phyloP scores from a whole-genome alignment of 1,284 basidiomycete genomes.

The Pseudozyma sp. region DNA sequence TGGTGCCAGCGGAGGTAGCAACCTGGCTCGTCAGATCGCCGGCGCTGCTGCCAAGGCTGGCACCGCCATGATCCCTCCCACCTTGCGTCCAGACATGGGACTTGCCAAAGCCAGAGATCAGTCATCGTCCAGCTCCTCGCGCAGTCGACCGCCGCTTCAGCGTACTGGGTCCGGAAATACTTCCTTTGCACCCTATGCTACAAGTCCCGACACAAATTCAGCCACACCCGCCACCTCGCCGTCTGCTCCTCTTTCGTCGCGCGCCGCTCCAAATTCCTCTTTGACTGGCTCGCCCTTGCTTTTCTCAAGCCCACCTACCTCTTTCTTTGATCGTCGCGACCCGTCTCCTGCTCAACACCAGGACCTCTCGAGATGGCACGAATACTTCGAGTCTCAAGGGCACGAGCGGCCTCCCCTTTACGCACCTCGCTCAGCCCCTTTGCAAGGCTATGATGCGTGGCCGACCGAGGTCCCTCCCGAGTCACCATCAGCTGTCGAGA shows the following conservation, averaged over 20 bases:
- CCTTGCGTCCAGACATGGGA: conserved; percentile 41
- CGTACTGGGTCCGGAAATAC: conserved; percentile 46
- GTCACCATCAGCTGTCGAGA: neutral
- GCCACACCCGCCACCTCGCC: conserved; percentile 20
- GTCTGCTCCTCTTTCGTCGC: conserved; percentile 7
- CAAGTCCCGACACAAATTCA: conserved; percentile 16
- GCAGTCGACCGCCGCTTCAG: conserved; percentile 24
- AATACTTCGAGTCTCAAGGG: conserved; percentile 36
- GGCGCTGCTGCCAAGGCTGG: conserved; percentile 59
- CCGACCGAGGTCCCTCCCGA: conserved; percentile 21
- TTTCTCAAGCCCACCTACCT: conserved; percentile 6
- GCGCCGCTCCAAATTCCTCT: conserved; percentile 4
- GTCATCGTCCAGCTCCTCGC: conserved; percentile 5
- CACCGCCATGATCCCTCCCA: conserved; percentile 57
- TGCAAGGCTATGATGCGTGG: conserved; percentile 42
- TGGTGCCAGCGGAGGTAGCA: conserved; percentile 23
- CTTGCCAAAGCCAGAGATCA: conserved; percentile 17
- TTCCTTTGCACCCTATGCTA: conserved; percentile 19
- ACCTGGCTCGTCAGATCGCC: conserved; percentile 52
- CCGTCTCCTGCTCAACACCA: conserved; percentile 20
- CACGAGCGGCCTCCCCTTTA: conserved; percentile 45
- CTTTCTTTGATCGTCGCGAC: conserved; percentile 13
- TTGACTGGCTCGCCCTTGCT: conserved; percentile 7
- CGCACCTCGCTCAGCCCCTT: conserved; percentile 42
- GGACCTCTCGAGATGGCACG: conserved; percentile 37